Conservation (phyloP, 176 grass and related monocot genomes). For the Oryza coarctata region DNA sequence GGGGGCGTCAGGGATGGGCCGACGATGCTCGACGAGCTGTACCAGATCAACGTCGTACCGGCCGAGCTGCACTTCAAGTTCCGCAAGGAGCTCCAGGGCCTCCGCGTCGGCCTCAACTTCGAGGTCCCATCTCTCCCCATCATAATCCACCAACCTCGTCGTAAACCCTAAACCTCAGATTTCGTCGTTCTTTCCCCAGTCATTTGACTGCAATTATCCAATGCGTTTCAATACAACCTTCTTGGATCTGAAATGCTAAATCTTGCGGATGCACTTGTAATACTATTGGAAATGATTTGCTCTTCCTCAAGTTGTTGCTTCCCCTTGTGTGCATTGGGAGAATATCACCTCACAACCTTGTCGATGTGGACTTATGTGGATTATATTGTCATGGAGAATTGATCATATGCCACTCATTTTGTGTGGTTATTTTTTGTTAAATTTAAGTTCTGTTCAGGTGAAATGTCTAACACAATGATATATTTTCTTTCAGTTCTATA, state of each 20-base stretch:
- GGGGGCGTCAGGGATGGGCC: constrained; percentile 53
- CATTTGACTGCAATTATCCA: not conserved
- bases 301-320: not conserved
- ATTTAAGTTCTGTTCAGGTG: not conserved
- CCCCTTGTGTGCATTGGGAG: not conserved
- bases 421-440: not conserved
- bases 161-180: constrained; percentile 34
- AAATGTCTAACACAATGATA: not conserved
- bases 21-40: constrained; percentile 76
- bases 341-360: not conserved
- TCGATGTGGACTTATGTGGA: not conserved
- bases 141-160: not conserved
- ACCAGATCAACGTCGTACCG: constrained; percentile 82
- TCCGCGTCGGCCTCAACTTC: constrained; percentile 88
- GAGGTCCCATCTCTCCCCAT: constrained; percentile 43
- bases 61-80: constrained; percentile 96
- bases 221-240: not conserved
- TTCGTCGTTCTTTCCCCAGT: not conserved
- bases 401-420: not conserved
- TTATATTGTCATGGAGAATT: not conserved
- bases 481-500: constrained; percentile 67
- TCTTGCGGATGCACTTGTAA: not conserved
- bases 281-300: not conserved
- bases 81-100: constrained; percentile 77
- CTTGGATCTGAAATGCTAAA: not conserved